Evolutionary conservation across 2,329 filamentous ascomycete species (phyloP).

Genomic region (Fusarium succisae): DNA sequence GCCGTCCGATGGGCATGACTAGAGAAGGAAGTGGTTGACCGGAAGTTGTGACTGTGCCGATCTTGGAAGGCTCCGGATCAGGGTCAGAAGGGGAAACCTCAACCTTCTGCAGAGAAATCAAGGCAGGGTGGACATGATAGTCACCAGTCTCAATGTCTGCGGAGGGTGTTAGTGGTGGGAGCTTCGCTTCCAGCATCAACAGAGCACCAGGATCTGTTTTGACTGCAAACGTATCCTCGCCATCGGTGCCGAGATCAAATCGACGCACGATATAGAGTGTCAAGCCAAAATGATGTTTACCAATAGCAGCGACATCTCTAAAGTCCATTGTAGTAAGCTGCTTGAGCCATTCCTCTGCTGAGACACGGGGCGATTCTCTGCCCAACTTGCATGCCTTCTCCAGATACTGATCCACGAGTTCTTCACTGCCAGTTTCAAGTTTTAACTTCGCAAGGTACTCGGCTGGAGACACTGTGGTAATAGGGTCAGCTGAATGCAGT

Average conservation of each 20-base stretch:
- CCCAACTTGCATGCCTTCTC: background rate
- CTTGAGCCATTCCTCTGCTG: background rate
- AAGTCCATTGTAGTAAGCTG: background rate
- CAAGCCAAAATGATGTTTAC: background rate
- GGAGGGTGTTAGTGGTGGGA: background rate
- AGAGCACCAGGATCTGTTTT: background rate
- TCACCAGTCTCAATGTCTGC: background rate
- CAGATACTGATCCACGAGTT: background rate
- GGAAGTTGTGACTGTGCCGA: rapidly evolving
- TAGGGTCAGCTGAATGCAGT: background rate
- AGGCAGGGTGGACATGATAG: background rate
- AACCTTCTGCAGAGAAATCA: background rate
- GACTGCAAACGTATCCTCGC: background rate
- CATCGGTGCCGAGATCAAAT: background rate
- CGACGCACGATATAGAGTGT: rapidly evolving
- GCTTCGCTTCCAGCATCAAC: background rate
- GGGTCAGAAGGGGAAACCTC: background rate
- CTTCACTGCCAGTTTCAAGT: background rate
- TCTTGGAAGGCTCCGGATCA: background rate
- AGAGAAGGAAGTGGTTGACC: background rate
- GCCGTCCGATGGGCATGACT: background rate
- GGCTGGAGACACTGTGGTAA: background rate
- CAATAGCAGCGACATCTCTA: rapidly evolving
- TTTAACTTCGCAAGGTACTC: background rate
- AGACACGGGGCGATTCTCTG: background rate